Conservation (phyloP, 192 early-diverging fungal species). For the Lobosporangium transversale region DNA sequence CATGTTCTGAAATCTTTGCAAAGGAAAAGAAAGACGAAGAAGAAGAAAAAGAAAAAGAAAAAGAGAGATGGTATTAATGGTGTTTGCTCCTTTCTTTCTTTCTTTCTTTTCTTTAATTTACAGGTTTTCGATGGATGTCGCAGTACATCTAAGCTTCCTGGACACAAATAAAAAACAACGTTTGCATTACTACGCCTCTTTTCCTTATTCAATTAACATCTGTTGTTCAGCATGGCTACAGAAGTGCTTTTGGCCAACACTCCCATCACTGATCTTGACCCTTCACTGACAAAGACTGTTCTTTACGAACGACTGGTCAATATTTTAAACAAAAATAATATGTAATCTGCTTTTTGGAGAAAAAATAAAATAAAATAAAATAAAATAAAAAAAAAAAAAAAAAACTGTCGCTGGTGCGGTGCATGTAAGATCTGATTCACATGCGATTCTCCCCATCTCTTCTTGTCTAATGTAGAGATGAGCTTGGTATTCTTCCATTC, state of each 20-base stretch:
- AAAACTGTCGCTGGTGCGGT: too few species aligned
- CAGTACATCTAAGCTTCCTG: conserved; percentile 85
- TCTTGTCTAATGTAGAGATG: background rate
- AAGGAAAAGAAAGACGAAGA: background rate
- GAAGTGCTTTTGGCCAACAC: conserved; percentile 46
- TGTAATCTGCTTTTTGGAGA: conserved; percentile 22
- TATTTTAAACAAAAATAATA: conserved; percentile 29
- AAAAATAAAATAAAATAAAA: background rate
- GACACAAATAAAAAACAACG: too few species aligned
- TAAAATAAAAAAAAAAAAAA: background rate
- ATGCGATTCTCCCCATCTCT: background rate
- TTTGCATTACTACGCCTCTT: background rate
- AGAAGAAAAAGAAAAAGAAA: background rate
- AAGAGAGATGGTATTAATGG: background rate
- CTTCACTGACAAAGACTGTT: conserved; percentile 29
- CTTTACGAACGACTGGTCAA: conserved; percentile 26
- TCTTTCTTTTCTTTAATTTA: background rate
- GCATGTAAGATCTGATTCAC: too few species aligned
- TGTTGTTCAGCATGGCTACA: conserved; percentile 16
- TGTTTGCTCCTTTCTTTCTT: background rate
- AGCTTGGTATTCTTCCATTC: conserved; percentile 41
- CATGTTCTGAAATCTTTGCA: background rate
- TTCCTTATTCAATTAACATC: conserved; percentile 6
- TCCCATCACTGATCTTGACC: conserved; percentile 26
- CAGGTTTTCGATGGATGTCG: conserved; percentile 87